Evolutionary conservation across 208 protist genomes (phyloP), one percentile per base, ranked within the genome.

Genomic region (Leishmania tarentolae): DNA sequence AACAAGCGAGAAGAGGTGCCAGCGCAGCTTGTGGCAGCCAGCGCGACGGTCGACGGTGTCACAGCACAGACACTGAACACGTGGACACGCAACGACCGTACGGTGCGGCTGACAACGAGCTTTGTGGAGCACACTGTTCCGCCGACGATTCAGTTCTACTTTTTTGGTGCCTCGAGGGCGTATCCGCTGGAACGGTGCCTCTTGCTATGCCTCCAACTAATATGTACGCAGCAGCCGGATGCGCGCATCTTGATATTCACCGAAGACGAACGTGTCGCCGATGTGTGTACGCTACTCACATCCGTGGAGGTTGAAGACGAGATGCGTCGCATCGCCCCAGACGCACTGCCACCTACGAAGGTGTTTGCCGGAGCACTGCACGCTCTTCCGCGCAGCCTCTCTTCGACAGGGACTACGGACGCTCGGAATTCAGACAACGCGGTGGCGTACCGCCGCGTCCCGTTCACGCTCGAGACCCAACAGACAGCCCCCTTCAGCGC

Each of bases 91-190:
- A 98, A 98, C 73, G 94, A 98, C 78, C 93, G 88, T 75, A 93
- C 93, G 44, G 92, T 96, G 79, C 93, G 94, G 63, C 88, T 98
- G 35, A 98, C 94, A 7, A 96, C 94, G 40, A 96, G 93, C 83
- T 95, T 98, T 78, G 92, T 95, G 24, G 93, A 98, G 88, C 93
- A 96, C 86, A 92, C 90, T 0, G 91, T 97, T 63, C 94, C 94
- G 11, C 80, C 86, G 13, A 92, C 89, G 6, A 96, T 97, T 72
- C 83, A 72, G 68, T 96, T 97, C 71, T 97, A 97, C 81, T 95
- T 97, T 61, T 95, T 94, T 71, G 78, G 88, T 19, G 88, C 71
- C 13, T 89, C 75, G 46, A 52, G 21, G 31, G 44, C 15, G 35
- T 91, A 92, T 73, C 80, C 95, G 46, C 76, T 97, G 52, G 78